Evolutionary conservation across 2,329 filamentous ascomycete genomes (phyloP).

Genomic region (Aspergillus sp.): DNA sequence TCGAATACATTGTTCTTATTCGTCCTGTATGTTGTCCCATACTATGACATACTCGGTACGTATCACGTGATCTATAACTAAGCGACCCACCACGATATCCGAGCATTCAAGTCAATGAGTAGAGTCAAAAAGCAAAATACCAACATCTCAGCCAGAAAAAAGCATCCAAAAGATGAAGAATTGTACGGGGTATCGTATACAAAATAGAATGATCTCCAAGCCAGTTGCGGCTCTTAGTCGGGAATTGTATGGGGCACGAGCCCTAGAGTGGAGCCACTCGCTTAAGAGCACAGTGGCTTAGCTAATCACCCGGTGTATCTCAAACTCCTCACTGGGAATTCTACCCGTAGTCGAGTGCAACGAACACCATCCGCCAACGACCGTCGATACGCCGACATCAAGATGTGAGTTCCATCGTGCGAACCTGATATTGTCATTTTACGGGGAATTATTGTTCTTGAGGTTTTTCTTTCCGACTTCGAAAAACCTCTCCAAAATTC

Average conservation of each 20-base stretch:
- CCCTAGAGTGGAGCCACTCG: conserved; percentile 34
- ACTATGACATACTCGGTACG: no score
- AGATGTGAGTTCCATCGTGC: conserved; percentile 37
- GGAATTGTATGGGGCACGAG: conserved; percentile 23
- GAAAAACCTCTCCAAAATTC: conserved; percentile 4
- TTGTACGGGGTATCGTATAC: no score
- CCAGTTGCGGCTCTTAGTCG: conserved; percentile 4
- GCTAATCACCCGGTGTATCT: conserved; percentile 34
- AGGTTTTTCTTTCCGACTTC: conserved; percentile 10
- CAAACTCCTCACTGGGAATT: conserved; percentile 37
- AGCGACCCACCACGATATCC: no score
- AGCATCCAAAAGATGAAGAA: no score
- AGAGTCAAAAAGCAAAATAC: no score
- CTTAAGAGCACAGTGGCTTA: conserved; percentile 34
- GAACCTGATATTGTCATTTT: conserved; percentile 9
- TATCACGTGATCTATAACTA: no score
- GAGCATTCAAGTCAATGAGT: no score
- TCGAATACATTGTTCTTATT: no score
- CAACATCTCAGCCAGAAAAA: no score
- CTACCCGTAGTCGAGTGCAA: conserved; percentile 32
- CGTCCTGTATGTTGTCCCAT: no score
- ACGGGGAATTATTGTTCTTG: conserved; percentile 14
- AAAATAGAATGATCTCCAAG: neutral
- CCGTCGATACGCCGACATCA: conserved; percentile 42
- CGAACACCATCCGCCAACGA: conserved; percentile 41